Evolutionary conservation across 176 grass and related monocot genomes (phyloP), one percentile per base, ranked within the genome.

Genomic region (Triticum timopheevii): DNA sequence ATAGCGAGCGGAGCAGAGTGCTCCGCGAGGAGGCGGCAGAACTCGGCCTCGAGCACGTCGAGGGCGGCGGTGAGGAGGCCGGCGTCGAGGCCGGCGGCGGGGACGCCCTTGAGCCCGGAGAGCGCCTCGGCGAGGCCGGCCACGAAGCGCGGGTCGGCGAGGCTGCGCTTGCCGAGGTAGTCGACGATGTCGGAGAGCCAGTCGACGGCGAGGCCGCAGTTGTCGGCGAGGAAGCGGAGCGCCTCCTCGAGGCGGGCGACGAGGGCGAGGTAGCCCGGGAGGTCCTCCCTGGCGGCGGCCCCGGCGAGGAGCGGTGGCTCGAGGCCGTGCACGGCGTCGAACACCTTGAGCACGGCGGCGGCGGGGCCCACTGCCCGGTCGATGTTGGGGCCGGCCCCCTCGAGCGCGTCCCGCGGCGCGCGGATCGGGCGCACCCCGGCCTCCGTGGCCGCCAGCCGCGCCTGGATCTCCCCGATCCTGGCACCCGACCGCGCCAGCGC

Each of bases 261-360:
- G 19, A 96, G 90, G 30, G 89, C 75, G n/a, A 98, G 86, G 92
- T 92, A 98, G 0, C 88, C 93, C 0, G 73, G 36, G 1, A 96
- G 84, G 81, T 98, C 96, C 3, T 10, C 45, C 0, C 42, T 3
- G 0, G 82, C 74, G 3, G 90, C 69, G 9, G 85, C 77, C 2
- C 76, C 86, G 7, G 75, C 88, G 0, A 98, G 88, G 1, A 98
- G 93, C 20, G 96, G 84, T 31, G 84, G 69, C 73, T 98, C 96
- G 33, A 98, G 93, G 35, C 92, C 96, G 80, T 98, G 96, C 35
- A 98, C 93, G 17, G 96, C 96, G 69, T 98, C 96, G 68, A 98
- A 98, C 40, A 98, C 93, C 96, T 95, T 95, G 78, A 98, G 96
- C 0, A 98, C 96, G 4, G 93, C 93, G 0, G 96, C 92, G 3